Base-by-base conservation (phyloP, 805 yeast genomes). In the Suhomyces xylopsoci region DNA sequence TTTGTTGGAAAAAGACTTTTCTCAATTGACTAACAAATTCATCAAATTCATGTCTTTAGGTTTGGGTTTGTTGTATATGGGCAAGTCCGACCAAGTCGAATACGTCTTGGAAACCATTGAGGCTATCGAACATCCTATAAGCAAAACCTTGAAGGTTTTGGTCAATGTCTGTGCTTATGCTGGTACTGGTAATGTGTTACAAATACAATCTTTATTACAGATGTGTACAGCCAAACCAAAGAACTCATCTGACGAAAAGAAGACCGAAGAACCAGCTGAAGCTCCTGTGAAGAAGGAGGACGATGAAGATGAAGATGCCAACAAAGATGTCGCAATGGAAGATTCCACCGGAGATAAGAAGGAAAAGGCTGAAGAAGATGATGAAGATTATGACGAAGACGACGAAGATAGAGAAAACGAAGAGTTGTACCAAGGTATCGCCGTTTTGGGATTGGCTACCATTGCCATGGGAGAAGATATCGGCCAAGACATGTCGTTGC, bases 401-500 rank as follows among this genome's bases (percentile, higher is more conserved):
- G 68, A 59, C 7, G 67, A 62, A 2, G 63, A 62, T 5, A 69
- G 67, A 8, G 80, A 76, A 20, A 82, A 77, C 51, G 88, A 83
- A 54, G 81, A 79, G 58, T 69, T 84, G 43, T 81, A 78, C 66
- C 90, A 88, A 63, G 96, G 96, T 1, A 90, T 89, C 64, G 94
- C 98, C 8, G 97, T 94, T 17, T 79, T 94, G 49, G 99, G 99
- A 55, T 81, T 94, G 59, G 99, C 97, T 0, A 80, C 88, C 58
- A 88, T 96, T 62, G 94, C 97, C 12, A 86, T 94, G 88, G 99
- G 99, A 57, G 99, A 94, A 71, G 96, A 90, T 58, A 89, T 94
- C 67, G 99, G 99, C 32, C 96, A 89, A 70, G 97, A 93, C 61
- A 94, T 94, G 99, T 87, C 93, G 8, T 75, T 93, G 65, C 92